Base-by-base conservation (phyloP, 2,329 filamentous ascomycete genomes). In the Pseudopithomyces maydicus region DNA sequence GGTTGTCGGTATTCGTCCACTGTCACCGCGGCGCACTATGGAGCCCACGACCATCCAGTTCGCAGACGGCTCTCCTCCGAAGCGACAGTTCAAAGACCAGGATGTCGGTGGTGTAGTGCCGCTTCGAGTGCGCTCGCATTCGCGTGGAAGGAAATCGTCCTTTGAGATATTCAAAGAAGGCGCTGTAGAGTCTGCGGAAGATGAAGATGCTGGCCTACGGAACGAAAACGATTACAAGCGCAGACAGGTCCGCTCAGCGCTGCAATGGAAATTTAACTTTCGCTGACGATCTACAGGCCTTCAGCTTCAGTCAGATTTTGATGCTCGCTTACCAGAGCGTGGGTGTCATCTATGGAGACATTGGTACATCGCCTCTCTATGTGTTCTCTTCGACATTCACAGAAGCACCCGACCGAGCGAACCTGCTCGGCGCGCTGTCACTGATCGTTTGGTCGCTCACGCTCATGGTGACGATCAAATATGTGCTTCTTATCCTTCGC, bases 301-400 rank as follows among this genome's bases (percentile, higher is more conserved):
- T 74, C 58, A 73, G 60, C 48, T 48, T 69, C 14, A 32, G 57
- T 19, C 70, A 74, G 41, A 51, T 71, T 17, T 54, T 71, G 42
- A 49, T 67, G 12, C 65, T 74, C 3, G 83, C 86, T 22, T 89
- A 88, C 68, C 86, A 89, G 73, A 85, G 83, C 2, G 84, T 82
- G 29, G 87, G 88, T 49, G 85, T 88, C 39, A 89, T 90, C 49
- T 90, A 90, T 59, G 88, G 88, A 22, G 88, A 90, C 62, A 89
- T 90, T 66, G 88, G 87, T 55, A 86, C 78, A 6, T 85, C 82
- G 57, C 87, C 87, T n/a, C 83, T 90, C 17, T 90, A 90, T 65
- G 88, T 90, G 17, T 90, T 79, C 72, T 89, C 87, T 17, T 87
- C 85, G n/a, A 89, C 86, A 0, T 90, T 90, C 66, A 78, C 80